Percentiles rank a stretch among this genome's conserved stretches.
These are phyloP conservation scores for Penicillium griseofulvum DNA, from an alignment of 2,329 filamentous ascomycete species.

Conservation along the genomic window DNA sequence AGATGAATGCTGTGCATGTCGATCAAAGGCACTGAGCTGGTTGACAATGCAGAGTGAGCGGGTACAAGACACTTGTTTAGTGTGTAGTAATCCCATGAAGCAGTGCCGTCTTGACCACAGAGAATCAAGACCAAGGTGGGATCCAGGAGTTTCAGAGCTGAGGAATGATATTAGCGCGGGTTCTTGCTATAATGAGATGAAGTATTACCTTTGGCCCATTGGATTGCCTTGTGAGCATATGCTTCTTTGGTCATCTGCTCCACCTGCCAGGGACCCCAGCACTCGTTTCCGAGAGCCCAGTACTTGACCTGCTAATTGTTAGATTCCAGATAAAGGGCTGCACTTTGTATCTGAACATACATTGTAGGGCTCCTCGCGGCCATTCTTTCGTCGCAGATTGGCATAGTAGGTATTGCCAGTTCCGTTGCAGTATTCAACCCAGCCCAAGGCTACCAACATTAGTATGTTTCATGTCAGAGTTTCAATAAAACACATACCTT, in stretches of 20 bases:
- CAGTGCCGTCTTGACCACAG: conserved; percentile 68
- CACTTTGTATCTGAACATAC: conserved; percentile 31
- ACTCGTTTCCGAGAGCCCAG: conserved; percentile 79
- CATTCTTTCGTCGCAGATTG: conserved; percentile 73
- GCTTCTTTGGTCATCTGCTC: conserved; percentile 59
- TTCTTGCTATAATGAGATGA: neutral
- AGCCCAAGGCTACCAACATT: conserved; percentile 59
- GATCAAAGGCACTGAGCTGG: conserved; percentile 51
- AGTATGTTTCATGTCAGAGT: neutral
- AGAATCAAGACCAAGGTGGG: conserved; percentile 68
- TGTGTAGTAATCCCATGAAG: conserved; percentile 70
- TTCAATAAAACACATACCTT: conserved; percentile 41
- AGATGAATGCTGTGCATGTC: conserved; percentile 81
- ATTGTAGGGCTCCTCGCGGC: conserved; percentile 72
- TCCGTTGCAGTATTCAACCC: conserved; percentile 85
- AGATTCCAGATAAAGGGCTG: neutral
- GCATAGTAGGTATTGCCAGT: conserved; percentile 76
- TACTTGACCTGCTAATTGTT: conserved; percentile 60
- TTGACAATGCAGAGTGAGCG: conserved; percentile 42
- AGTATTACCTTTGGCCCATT: conserved; percentile 54
- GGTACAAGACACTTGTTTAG: conserved; percentile 65
- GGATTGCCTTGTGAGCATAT: conserved; percentile 58
- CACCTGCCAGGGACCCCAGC: conserved; percentile 61
- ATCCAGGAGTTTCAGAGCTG: conserved; percentile 51
- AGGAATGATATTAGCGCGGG: conserved; percentile 1